Conservation (phyloP, 2,329 filamentous ascomycete species). For the Ilyonectria mors-panacis region DNA sequence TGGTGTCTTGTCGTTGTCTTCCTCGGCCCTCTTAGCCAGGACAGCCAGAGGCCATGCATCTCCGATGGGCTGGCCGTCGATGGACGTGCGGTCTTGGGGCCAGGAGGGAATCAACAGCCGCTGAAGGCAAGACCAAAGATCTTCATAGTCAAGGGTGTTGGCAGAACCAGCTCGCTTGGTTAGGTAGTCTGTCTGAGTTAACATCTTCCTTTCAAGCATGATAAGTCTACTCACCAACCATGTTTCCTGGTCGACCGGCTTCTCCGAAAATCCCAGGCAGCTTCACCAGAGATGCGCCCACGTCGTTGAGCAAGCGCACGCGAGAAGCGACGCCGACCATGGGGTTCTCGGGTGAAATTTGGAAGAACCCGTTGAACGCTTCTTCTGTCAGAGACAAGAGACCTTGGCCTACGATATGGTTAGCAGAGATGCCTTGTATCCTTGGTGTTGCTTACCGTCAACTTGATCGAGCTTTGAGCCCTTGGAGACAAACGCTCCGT, state of each 20-base stretch:
- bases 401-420: constrained; percentile 47
- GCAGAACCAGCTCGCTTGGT: constrained; percentile 44
- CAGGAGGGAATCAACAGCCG: constrained; percentile 62
- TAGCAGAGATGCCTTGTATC: too few relatives aligned
- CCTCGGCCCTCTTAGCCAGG: constrained; percentile 28
- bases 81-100: constrained; percentile 66
- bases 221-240: constrained; percentile 57
- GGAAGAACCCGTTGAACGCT: constrained; percentile 57
- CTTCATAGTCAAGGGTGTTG: constrained; percentile 54
- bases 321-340: constrained; percentile 62
- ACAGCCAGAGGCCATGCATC: constrained; percentile 64
- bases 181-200: constrained; percentile 55
- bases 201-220: neutral
- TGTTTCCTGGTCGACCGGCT: constrained; percentile 59
- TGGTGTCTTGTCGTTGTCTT: neutral
- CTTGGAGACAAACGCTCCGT: constrained; percentile 54
- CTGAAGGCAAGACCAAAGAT: constrained; percentile 61
- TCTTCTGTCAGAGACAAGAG: constrained; percentile 52
- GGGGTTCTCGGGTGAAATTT: constrained; percentile 59
- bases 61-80: constrained; percentile 60
- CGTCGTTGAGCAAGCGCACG: constrained; percentile 56
- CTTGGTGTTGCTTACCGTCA: constrained; percentile 49
- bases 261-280: constrained; percentile 58
- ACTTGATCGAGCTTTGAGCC: constrained; percentile 41
- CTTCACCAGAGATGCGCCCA: constrained; percentile 58